phyloP scores from a whole-genome alignment of 2,329 filamentous ascomycete genomes.

The Arthrobotrys megalospora region DNA sequence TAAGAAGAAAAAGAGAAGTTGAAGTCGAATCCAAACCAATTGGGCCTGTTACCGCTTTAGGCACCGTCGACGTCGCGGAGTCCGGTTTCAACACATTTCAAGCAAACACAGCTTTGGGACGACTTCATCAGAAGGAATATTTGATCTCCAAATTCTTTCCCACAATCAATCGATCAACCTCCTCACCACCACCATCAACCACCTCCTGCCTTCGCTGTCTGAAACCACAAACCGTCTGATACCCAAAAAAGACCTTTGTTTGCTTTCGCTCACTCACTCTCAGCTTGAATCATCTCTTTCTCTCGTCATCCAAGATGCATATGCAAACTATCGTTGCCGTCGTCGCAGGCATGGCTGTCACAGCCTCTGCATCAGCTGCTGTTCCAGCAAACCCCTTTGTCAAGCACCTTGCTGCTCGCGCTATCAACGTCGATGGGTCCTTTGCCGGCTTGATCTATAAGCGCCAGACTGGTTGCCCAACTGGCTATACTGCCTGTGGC shows the following conservation, averaged over 20 bases:
- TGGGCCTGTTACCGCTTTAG: conserved; percentile 33
- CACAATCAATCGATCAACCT: background rate
- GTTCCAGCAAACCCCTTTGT: conserved; percentile 51
- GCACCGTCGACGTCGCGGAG: conserved; percentile 32
- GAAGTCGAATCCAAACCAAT: background rate
- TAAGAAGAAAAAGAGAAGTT: background rate
- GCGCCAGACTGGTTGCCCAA: conserved; percentile 43
- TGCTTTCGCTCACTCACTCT: conserved; percentile 14
- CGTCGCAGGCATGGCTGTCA: conserved; percentile 38
- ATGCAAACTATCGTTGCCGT: conserved; percentile 38
- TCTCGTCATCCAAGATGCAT: conserved; percentile 47
- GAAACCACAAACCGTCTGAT: conserved; percentile 20
- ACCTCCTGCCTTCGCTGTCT: conserved; percentile 9
- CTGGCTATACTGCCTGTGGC: conserved; percentile 42
- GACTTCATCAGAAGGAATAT: background rate
- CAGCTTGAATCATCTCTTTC: background rate
- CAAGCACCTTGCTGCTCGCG: conserved; percentile 55
- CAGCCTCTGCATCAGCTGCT: conserved; percentile 31
- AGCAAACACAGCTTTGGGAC: conserved; percentile 6
- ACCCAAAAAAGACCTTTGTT: conserved; percentile 11
- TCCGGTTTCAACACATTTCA: conserved; percentile 44
- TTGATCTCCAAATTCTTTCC: background rate
- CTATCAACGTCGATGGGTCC: conserved; percentile 52
- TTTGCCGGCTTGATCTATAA: conserved; percentile 56
- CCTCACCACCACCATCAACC: conserved; percentile 4